Percentiles rank a stretch among this genome's conserved stretches.
phyloP scores from a whole-genome alignment of 495 filamentous ascomycete genomes.

The Penicillium simplicissimum region DNA sequence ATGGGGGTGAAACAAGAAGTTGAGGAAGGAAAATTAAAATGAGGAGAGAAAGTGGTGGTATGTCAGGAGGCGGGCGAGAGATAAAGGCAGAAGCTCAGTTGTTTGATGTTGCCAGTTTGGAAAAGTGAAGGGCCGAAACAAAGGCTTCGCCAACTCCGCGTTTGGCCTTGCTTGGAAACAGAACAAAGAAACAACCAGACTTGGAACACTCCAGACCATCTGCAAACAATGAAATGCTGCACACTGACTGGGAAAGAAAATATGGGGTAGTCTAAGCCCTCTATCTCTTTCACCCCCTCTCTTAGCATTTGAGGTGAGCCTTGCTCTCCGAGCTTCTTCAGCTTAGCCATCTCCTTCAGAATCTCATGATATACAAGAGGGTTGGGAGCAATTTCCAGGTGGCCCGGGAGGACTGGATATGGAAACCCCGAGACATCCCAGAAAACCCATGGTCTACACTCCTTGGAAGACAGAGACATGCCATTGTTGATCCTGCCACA shows the following conservation, averaged over 20 bases:
- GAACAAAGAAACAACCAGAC: not conserved
- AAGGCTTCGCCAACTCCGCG: constrained; percentile 1
- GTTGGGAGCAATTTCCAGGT: too few species aligned
- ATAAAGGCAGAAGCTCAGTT: not conserved
- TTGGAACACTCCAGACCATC: not conserved
- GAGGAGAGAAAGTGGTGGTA: not conserved
- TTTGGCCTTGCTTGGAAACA: not conserved
- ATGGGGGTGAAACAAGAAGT: not conserved
- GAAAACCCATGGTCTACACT: too few species aligned
- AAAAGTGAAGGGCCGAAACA: not conserved
- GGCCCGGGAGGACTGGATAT: too few species aligned
- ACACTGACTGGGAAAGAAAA: not conserved
- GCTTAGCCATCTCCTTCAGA: too few species aligned
- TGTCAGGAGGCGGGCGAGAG: not conserved
- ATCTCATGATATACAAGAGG: too few species aligned
- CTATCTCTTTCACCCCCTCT: not conserved
- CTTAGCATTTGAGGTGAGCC: not conserved
- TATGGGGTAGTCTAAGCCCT: not conserved
- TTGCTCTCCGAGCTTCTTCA: too few species aligned
- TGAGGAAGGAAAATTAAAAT: not conserved
- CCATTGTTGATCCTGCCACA: not conserved
- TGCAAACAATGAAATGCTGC: not conserved
- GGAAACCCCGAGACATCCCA: too few species aligned
- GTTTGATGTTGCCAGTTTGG: not conserved
- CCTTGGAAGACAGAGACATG: too few species aligned